A percentile compares a stretch with the other conserved stretches of the same genome.
Conservation (phyloP, 352 stramenopile genomes). For the Poterioochromonas sp. region DNA sequence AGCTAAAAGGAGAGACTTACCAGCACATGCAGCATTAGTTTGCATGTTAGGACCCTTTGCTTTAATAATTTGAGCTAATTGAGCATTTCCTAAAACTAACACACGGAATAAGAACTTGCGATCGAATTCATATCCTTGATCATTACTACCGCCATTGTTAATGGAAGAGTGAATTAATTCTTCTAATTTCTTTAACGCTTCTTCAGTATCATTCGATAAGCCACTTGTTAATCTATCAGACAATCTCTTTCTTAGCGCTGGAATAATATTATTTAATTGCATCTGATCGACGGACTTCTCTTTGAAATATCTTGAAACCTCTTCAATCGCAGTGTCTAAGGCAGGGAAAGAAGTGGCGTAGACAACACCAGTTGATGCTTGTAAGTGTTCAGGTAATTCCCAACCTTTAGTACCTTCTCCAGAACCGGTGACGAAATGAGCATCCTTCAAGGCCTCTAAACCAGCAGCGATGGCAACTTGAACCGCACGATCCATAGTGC, state of each 20-base stretch:
- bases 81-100: constrained; percentile 85
- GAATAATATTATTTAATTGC: constrained; percentile 36
- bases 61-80: constrained; percentile 85
- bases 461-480: constrained; percentile 84
- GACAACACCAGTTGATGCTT: constrained; percentile 77
- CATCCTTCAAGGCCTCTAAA: constrained; percentile 81
- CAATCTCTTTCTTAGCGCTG: constrained; percentile 51
- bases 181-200: constrained; percentile 48
- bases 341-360: constrained; percentile 89
- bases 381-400: constrained; percentile 70
- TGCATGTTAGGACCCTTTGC: constrained; percentile 88
- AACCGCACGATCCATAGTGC: constrained; percentile 86
- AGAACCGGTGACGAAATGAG: constrained; percentile 67
- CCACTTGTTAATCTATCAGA: constrained; percentile 46
- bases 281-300: constrained; percentile 46
- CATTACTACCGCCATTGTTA: background rate
- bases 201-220: constrained; percentile 58
- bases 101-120: constrained; percentile 92
- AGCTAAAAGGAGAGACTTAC: constrained; percentile 50
- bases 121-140: constrained; percentile 75
- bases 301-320: constrained; percentile 67
- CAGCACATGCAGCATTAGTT: constrained; percentile 87
- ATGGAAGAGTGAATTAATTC: background rate
- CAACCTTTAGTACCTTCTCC: constrained; percentile 60
- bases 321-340: constrained; percentile 78